phyloP scores from a whole-genome alignment of 345 rosid genomes.

The Anastatica hierochuntica region DNA sequence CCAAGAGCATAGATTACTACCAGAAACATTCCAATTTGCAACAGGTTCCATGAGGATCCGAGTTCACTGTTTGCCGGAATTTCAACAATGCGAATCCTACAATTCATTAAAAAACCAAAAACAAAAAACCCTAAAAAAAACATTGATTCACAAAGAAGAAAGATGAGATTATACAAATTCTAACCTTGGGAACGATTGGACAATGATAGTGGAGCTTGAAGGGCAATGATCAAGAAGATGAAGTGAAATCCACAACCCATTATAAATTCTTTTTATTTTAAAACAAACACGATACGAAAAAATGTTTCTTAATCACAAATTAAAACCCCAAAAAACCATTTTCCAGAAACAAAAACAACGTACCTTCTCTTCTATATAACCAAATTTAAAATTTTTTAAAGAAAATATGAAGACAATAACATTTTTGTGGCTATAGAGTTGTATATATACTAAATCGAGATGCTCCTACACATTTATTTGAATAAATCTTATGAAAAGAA shows the following conservation, averaged over 20 bases:
- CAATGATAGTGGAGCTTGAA: slow-evolving; percentile 31
- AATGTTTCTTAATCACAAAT: not conserved
- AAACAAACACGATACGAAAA: too few relatives aligned
- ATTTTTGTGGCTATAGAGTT: too few relatives aligned
- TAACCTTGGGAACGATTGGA: slow-evolving; percentile 56
- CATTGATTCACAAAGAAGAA: not conserved
- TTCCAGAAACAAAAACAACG: not conserved
- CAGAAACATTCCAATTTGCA: slow-evolving; percentile 51
- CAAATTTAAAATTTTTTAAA: too few relatives aligned
- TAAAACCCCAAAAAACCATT: not conserved
- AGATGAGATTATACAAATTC: not conserved
- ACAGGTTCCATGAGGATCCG: slow-evolving; percentile 61
- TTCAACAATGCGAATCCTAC: slow-evolving; percentile 60
- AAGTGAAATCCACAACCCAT: not conserved
- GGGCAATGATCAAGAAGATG: not conserved
- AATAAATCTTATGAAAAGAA: too few relatives aligned
- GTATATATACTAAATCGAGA: too few relatives aligned
- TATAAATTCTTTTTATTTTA: too few relatives aligned
- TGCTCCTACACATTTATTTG: too few relatives aligned
- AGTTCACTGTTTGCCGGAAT: slow-evolving; percentile 43
- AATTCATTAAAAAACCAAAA: slow-evolving; percentile 21
- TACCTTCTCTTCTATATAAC: too few relatives aligned
- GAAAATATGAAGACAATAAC: too few relatives aligned
- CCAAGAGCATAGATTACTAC: slow-evolving; percentile 58
- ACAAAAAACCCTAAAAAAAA: slow-evolving; percentile 2